Evolutionary conservation across 2,329 filamentous ascomycete genomes (phyloP).

Genomic region (Fusarium illudens): DNA sequence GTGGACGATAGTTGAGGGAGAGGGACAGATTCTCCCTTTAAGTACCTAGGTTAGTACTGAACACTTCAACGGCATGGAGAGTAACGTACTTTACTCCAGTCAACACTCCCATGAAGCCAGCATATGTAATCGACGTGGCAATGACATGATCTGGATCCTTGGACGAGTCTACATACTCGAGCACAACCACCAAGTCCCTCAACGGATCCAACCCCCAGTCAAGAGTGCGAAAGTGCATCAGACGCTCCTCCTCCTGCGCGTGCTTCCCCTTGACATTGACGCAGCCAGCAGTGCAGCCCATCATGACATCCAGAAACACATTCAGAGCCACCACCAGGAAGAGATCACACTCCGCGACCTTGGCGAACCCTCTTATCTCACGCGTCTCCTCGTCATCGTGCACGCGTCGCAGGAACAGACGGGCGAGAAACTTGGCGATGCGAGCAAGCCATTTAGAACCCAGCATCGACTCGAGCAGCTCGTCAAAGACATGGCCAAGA

Average conservation of each 20-base stretch:
- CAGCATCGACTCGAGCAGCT: constrained; percentile 22
- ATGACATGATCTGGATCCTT: constrained; percentile 48
- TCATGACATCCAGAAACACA: constrained; percentile 65
- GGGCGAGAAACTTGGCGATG: constrained; percentile 50
- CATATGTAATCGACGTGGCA: constrained; percentile 59
- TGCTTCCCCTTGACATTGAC: constrained; percentile 5
- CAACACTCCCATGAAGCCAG: constrained; percentile 60
- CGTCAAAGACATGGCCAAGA: constrained; percentile 21
- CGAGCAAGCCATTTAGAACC: constrained; percentile 14
- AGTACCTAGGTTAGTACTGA: background rate
- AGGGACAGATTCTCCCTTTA: constrained; percentile 5
- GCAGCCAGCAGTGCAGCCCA: constrained; percentile 69
- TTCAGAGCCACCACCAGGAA: constrained; percentile 68
- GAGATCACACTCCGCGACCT: constrained; percentile 58
- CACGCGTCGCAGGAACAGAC: constrained; percentile 57
- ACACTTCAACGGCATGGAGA: too few relatives aligned
- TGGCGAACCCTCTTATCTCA: constrained; percentile 64
- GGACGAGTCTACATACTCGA: constrained; percentile 21
- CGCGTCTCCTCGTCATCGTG: constrained; percentile 63
- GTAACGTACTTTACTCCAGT: constrained; percentile 56
- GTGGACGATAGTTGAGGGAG: constrained; percentile 15
- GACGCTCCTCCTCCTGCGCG: constrained; percentile 30
- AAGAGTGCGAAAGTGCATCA: constrained; percentile 61
- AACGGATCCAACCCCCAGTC: constrained; percentile 23
- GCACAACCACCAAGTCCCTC: constrained; percentile 11